These are phyloP conservation scores for Filobasidium wieringae DNA, from an alignment of 768 basidiomycete species.

Conservation along the genomic window DNA sequence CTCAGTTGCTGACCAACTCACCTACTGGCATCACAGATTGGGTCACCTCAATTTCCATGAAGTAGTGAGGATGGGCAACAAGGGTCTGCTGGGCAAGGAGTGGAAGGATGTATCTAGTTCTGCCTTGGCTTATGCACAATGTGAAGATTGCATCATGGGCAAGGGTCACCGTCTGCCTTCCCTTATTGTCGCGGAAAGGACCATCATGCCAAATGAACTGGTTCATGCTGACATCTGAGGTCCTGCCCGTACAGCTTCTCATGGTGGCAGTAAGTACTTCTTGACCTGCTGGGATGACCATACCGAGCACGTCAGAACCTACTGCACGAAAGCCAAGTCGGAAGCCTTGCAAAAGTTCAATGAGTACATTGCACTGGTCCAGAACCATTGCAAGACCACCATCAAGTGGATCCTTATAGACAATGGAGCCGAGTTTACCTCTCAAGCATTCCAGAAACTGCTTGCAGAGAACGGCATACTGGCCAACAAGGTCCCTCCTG, in stretches of 20 bases:
- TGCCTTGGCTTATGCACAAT: background rate
- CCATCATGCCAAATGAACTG: background rate
- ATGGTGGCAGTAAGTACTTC: slow-evolving; percentile 5
- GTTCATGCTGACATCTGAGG: background rate
- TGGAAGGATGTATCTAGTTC: background rate
- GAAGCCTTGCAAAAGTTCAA: slow-evolving; percentile 10
- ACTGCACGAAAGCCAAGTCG: slow-evolving; percentile 15
- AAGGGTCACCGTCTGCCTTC: background rate
- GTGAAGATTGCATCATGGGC: background rate
- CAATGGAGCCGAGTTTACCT: slow-evolving; percentile 18
- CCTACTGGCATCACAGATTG: background rate
- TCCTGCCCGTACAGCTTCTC: background rate
- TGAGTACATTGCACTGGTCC: slow-evolving; percentile 1
- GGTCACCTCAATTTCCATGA: slow-evolving; percentile 1
- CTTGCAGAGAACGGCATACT: slow-evolving; percentile 1
- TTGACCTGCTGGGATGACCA: slow-evolving; percentile 13
- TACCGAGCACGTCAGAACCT: slow-evolving; percentile 1
- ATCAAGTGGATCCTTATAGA: slow-evolving; percentile 13
- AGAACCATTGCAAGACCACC: background rate
- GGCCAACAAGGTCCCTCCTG: slow-evolving; percentile 6
- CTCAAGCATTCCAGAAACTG: background rate
- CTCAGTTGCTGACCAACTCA: background rate
- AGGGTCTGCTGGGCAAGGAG: background rate
- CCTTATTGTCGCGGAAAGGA: background rate
- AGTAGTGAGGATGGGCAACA: background rate